Conservation (phyloP, 306 rosid genomes). For the Quercus berberidifolia region DNA sequence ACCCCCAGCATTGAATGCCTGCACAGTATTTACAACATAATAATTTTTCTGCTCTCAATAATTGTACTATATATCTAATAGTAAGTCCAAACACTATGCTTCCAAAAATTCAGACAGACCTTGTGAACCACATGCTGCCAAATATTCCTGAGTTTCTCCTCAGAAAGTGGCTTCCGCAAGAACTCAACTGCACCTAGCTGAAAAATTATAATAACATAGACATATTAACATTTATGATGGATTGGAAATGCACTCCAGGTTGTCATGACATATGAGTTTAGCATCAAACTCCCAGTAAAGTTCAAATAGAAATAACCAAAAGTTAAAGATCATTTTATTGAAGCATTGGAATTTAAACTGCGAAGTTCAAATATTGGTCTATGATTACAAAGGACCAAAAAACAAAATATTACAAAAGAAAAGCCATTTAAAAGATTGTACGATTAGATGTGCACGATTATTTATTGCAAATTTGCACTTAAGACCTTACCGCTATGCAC, state of each 20-base stretch:
- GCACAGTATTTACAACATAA: slow-evolving; percentile 43
- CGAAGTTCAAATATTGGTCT: too few species aligned
- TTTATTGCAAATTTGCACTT: background rate
- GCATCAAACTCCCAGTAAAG: background rate
- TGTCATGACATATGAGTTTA: background rate
- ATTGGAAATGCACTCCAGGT: background rate
- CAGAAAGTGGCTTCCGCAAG: slow-evolving; percentile 81
- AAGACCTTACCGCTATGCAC: slow-evolving; percentile 88
- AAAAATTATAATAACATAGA: slow-evolving; percentile 24
- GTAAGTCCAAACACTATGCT: slow-evolving; percentile 5
- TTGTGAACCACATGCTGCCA: slow-evolving; percentile 99
- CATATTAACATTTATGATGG: slow-evolving; percentile 5
- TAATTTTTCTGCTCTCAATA: slow-evolving; percentile 9
- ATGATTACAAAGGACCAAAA: slow-evolving; percentile 6
- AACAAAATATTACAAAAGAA: background rate
- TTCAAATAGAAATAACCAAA: background rate
- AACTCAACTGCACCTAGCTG: slow-evolving; percentile 97
- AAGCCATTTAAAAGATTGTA: background rate
- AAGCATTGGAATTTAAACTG: too few species aligned
- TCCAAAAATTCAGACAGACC: slow-evolving; percentile 45
- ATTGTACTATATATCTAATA: background rate
- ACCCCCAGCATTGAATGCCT: slow-evolving; percentile 85
- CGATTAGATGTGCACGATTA: slow-evolving; percentile 1
- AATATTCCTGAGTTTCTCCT: slow-evolving; percentile 85
- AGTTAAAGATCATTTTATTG: background rate